Base-by-base conservation (phyloP, 192 early-diverging fungal genomes). In the Coemansia sp. region DNA sequence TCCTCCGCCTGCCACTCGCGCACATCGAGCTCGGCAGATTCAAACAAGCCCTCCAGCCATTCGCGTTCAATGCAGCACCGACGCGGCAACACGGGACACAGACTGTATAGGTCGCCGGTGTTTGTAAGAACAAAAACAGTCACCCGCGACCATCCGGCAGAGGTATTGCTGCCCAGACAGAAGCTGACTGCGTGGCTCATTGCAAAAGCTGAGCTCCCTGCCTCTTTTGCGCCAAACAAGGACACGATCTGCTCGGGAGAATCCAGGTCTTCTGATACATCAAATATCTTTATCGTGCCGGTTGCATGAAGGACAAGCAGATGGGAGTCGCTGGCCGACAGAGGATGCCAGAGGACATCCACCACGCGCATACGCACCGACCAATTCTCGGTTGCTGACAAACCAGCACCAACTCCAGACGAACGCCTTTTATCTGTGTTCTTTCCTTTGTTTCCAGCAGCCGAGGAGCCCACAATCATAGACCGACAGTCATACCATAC, bases 261-360 rank as follows among this genome's bases (percentile, higher is more conserved):
- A 51, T 89, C 84, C 5, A 82, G 71, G 46, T 90, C 85, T 33
- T 79, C 63, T 30, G 83, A 72, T 1, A 94, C 84, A 59, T 94
- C 83, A 66, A 87, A 94, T 86, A 96, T 84, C 83, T 87, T 77
- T 39, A 95, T 63, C 1, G 71, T 64, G 52, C 87, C 89, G 62
- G 89, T 91, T 33, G 82, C 76, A 16, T 87, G 83, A 41, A 95
- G 76, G 5, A 93, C 88, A 15, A 90, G 62, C 52, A 95, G 64
- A 63, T 95, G 92, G 6, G 85, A 77, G 52, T 84, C 81, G n/a
- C 61, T 80, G 34, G 89, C 84, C 56, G 90, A 92, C 64, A 94
- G 74, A 23, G 92, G 89, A 55, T 94, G 94, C 94, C 94, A 95
- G 33, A 83, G 82, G 11, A 88, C 87, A 63, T 94, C 91, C 7